phyloP scores from a whole-genome alignment of 1,284 basidiomycete genomes.

The Ceratobasidium sp. region DNA sequence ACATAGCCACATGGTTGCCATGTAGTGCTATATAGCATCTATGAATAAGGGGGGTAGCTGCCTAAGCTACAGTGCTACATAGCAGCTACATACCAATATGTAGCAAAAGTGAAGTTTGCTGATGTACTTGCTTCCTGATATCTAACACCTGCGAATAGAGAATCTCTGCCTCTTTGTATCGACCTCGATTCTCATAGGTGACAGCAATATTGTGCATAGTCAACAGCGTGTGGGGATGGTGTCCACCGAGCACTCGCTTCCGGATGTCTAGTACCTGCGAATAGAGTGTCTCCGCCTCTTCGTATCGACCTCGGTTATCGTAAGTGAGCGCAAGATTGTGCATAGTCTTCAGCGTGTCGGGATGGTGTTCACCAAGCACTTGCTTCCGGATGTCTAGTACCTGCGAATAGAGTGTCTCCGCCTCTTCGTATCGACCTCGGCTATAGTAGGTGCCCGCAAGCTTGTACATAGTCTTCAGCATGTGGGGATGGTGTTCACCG shows the following conservation, averaged over 20 bases:
- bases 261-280: neutral
- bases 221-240: neutral
- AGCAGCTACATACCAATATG: too few relatives aligned
- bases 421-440: neutral
- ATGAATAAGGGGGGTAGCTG: too few relatives aligned
- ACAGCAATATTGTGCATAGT: slow-evolving; percentile 9
- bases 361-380: slow-evolving; percentile 9
- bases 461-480: too few relatives aligned
- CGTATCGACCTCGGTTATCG: neutral
- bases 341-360: slow-evolving; percentile 3
- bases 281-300: neutral
- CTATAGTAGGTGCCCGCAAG: neutral
- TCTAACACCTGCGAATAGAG: neutral
- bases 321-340: neutral
- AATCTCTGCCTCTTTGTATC: slow-evolving; percentile 21
- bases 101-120: too few relatives aligned
- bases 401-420: neutral
- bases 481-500: too few relatives aligned
- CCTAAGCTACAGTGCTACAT: too few relatives aligned
- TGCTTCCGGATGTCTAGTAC: neutral
- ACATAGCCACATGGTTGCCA: too few relatives aligned
- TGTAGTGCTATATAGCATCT: too few relatives aligned
- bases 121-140: neutral
- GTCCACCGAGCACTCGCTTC: neutral
- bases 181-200: neutral